Evolutionary conservation across 345 rosid genomes (phyloP), one percentile per base, ranked within the genome.

Genomic region (Clausena lansium): DNA sequence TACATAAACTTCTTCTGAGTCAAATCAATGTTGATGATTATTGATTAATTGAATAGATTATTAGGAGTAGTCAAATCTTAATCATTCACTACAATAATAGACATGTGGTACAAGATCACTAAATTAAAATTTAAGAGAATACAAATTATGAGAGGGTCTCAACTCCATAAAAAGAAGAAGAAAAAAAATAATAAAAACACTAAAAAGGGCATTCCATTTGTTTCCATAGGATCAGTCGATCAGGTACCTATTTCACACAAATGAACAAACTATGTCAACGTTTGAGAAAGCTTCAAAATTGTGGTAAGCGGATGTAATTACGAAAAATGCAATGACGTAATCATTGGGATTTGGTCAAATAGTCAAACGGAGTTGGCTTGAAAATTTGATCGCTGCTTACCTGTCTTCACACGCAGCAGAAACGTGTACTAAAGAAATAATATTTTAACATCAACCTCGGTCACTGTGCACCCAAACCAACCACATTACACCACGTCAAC

Each of bases 361-460:
- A 25, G 76, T 73, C 76, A 74, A 74, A 36, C 20, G 36, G 24
- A 58, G 70, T 59, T 35, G 82, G 84, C 66, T 73, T 62, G 79
- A 67, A 47, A 59, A 7, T 17, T 19, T 41, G 14, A 9, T 10
- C 9, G 10, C 52, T 58, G 65, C 30, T 39, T 0, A 6, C 65
- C 65, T 38, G 55, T 59, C 55, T 17, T 24, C 41, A 10, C 20
- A 5, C 17, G 9, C 17, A 9, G 22, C 67, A 1, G 25, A 35
- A 6, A 33, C 75, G 50, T 55, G 75, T 72, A 4, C 2, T 2
- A 54, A n/a, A 33, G 6, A 13, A 55, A 33, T 35, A 55, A n/a
- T 32, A 54, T 5, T 58, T 22, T 58, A 14, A 41, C 58, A 14
- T 1, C 55, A 45, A 13, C 22, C 57, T 39, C 52, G 2, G 45